Conservation (phyloP, 2,329 filamentous ascomycete species). For the Colletotrichum kahawae region DNA sequence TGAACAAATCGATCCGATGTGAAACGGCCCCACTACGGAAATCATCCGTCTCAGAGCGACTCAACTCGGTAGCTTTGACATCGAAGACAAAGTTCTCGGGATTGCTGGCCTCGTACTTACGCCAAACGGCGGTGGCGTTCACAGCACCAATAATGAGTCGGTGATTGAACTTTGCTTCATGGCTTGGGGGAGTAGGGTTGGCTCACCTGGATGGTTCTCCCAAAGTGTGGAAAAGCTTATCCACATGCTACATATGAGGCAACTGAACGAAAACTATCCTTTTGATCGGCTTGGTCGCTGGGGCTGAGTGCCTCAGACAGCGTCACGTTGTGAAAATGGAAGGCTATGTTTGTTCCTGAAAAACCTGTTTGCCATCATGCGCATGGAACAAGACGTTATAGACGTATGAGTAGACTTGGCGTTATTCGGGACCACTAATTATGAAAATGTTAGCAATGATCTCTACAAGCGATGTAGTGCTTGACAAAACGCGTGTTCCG, state of each 20-base stretch:
- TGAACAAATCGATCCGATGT: neutral
- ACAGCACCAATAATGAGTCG: neutral
- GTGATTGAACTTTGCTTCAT: neutral
- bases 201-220: neutral
- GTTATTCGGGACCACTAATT: neutral
- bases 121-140: neutral
- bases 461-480: fast-evolving
- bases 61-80: neutral
- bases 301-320: neutral
- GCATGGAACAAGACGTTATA: neutral
- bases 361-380: neutral
- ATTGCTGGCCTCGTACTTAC: neutral
- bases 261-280: neutral
- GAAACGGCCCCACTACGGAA: neutral
- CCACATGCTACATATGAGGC: neutral
- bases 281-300: neutral
- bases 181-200: neutral
- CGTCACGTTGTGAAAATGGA: too few relatives aligned
- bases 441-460: neutral
- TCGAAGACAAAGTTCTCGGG: neutral
- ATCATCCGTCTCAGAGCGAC: neutral
- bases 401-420: neutral
- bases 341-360: too few relatives aligned
- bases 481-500: neutral
- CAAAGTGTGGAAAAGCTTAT: neutral